Evolutionary conservation across 2,329 filamentous ascomycete genomes (phyloP).

Genomic region (Penicillium sp.): DNA sequence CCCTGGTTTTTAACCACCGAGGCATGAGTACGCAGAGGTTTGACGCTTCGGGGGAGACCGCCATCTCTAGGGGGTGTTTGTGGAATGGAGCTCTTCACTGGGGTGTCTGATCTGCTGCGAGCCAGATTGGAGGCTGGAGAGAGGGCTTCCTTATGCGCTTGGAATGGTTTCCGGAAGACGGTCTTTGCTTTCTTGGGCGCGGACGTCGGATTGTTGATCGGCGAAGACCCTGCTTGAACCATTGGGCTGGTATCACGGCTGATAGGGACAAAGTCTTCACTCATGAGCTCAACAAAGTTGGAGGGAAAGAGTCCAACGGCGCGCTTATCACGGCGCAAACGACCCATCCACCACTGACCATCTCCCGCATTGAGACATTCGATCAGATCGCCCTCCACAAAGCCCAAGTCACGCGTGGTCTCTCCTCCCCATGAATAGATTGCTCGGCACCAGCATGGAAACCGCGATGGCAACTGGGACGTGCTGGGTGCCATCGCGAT

Average conservation of each 20-base stretch:
- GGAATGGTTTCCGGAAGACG: slow-evolving; percentile 63
- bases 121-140: slow-evolving; percentile 39
- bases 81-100: slow-evolving; percentile 38
- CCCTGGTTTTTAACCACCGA: slow-evolving; percentile 40
- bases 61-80: slow-evolving; percentile 38
- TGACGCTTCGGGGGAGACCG: slow-evolving; percentile 32
- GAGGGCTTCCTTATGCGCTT: slow-evolving; percentile 57
- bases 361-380: slow-evolving; percentile 98
- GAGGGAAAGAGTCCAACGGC: slow-evolving; percentile 93
- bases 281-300: slow-evolving; percentile 92
- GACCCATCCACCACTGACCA: slow-evolving; percentile 97
- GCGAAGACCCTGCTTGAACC: slow-evolving; percentile 51
- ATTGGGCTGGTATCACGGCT: slow-evolving; percentile 54
- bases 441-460: slow-evolving; percentile 88
- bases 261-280: slow-evolving; percentile 75
- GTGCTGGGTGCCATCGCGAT: slow-evolving; percentile 47
- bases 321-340: slow-evolving; percentile 82
- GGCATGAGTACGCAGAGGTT: slow-evolving; percentile 38
- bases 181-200: slow-evolving; percentile 61
- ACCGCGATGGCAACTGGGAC: slow-evolving; percentile 66
- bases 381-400: slow-evolving; percentile 96
- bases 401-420: slow-evolving; percentile 91
- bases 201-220: slow-evolving; percentile 44
- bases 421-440: slow-evolving; percentile 94
- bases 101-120: slow-evolving; percentile 33